Evolutionary conservation across 768 basidiomycete species (phyloP), one percentile per base, ranked within the genome.

Genomic region (Coprinopsis sp.): DNA sequence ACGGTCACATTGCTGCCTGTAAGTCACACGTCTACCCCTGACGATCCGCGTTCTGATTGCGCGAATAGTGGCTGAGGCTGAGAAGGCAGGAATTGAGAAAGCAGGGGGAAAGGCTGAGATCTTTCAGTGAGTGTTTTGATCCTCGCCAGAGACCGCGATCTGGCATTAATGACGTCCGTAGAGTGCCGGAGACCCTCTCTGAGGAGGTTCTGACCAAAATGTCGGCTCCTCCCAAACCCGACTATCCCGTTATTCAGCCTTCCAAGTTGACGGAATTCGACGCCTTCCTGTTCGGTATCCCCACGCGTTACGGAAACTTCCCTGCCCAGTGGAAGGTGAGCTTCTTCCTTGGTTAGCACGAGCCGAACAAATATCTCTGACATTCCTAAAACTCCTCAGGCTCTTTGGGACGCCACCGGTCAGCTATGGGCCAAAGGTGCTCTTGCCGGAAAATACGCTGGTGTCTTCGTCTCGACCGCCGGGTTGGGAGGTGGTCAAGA

Each of bases 401-500:
- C 73, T 0, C 84, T 91, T 66, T 90, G 86, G 79, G 88, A 91
- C 51, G 60, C 73, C 4, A 89, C 87, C 6, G 87, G 88, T 45
- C 56, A 63, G 1, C 71, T 87, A 24, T 90, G 88, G 87, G 55
- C 48, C 0, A 19, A 47, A 0, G 82, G 88, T 18, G 69, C 64
- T 1, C 69, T 92, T 40, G 64, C 72, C 14, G 91, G 90, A 54
- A 94, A 93, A 63, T 82, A 78, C 54, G 89, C 77, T 2, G 74
- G 81, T 11, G 66, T 81, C 33, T 92, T 91, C 68, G 78, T 88
- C 39, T 83, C 83, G 18, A 82, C 85, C 1, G 84, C 74, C 1
- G 68, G 73, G n/a, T 78, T 72, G 8, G 88, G 89, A 44, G 88
- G 90, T 47, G 90, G 91, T 13, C 90, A 91, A 54, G 85, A 83